Conservation (phyloP, 495 filamentous ascomycete species). For the Xylaria telfairii region DNA sequence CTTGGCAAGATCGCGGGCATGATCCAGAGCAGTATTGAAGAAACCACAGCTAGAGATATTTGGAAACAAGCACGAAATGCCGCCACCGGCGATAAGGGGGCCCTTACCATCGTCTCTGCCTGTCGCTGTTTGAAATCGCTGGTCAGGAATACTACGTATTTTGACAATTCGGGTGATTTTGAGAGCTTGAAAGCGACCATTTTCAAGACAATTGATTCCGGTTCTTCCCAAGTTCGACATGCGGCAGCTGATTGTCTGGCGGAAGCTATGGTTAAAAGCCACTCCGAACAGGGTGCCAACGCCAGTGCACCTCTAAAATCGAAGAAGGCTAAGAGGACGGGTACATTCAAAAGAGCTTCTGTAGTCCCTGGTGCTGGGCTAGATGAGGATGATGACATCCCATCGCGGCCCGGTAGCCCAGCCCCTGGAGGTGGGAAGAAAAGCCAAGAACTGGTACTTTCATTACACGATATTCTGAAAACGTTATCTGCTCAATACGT, state of each 20-base stretch:
- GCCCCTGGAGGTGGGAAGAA: conserved; percentile 67
- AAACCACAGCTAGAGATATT: conserved; percentile 81
- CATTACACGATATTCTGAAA: conserved; percentile 77
- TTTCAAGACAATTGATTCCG: conserved; percentile 85
- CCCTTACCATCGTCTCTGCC: conserved; percentile 78
- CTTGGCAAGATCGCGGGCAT: conserved; percentile 77
- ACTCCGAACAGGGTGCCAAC: conserved; percentile 66
- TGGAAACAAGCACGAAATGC: conserved; percentile 90
- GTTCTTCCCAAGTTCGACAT: conserved; percentile 73
- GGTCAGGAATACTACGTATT: conserved; percentile 72
- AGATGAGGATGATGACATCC: conserved; percentile 79
- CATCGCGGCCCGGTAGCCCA: conserved; percentile 75
- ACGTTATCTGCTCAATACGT: conserved; percentile 84
- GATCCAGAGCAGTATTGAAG: conserved; percentile 78
- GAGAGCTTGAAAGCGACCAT: conserved; percentile 79
- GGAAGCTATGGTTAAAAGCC: conserved; percentile 76
- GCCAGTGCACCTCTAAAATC: conserved; percentile 63
- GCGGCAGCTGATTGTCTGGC: conserved; percentile 89
- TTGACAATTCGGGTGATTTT: conserved; percentile 90
- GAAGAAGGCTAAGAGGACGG: conserved; percentile 72
- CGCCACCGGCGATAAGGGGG: conserved; percentile 79
- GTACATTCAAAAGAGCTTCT: conserved; percentile 71
- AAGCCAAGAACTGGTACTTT: conserved; percentile 71
- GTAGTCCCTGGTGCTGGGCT: conserved; percentile 54
- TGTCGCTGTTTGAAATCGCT: conserved; percentile 82